Conservation (phyloP, 2,329 filamentous ascomycete genomes). For the Boeremia exigua region DNA sequence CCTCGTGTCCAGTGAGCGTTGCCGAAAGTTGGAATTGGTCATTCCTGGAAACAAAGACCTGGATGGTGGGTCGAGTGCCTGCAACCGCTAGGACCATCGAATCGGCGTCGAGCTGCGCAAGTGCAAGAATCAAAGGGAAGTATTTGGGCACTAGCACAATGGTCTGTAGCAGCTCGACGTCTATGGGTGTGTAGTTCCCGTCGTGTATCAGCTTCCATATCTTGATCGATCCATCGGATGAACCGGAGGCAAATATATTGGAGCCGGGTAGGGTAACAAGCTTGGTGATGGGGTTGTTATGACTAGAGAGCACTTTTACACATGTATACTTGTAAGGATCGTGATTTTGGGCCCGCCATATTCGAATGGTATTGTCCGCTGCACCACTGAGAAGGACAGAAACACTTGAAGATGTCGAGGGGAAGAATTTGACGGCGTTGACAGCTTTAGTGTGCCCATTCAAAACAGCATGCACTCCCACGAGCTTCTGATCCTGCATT, state of each 20-base stretch:
- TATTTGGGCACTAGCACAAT: slow-evolving; percentile 77
- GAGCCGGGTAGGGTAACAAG: slow-evolving; percentile 56
- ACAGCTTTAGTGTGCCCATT: slow-evolving; percentile 79
- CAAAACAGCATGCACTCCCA: slow-evolving; percentile 71
- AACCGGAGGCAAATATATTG: slow-evolving; percentile 62
- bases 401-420: slow-evolving; percentile 54
- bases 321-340: slow-evolving; percentile 47
- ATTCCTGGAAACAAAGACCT: slow-evolving; percentile 72
- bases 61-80: slow-evolving; percentile 82
- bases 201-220: slow-evolving; percentile 68
- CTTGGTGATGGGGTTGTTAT: slow-evolving; percentile 76
- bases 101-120: slow-evolving; percentile 65
- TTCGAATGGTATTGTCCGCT: slow-evolving; percentile 75
- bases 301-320: slow-evolving; percentile 63
- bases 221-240: slow-evolving; percentile 67
- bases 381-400: slow-evolving; percentile 77
- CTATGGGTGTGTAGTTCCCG: slow-evolving; percentile 32
- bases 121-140: slow-evolving; percentile 78
- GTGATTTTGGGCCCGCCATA: slow-evolving; percentile 58
- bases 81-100: slow-evolving; percentile 78
- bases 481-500: slow-evolving; percentile 50
- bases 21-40: slow-evolving; percentile 72
- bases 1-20: slow-evolving; percentile 86
- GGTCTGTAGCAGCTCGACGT: slow-evolving; percentile 51
- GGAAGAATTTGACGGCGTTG: slow-evolving; percentile 82